Evolutionary conservation across 495 filamentous ascomycete genomes (phyloP), one percentile per base, ranked within the genome.

Genomic region (Massariosphaeria phaeospora): DNA sequence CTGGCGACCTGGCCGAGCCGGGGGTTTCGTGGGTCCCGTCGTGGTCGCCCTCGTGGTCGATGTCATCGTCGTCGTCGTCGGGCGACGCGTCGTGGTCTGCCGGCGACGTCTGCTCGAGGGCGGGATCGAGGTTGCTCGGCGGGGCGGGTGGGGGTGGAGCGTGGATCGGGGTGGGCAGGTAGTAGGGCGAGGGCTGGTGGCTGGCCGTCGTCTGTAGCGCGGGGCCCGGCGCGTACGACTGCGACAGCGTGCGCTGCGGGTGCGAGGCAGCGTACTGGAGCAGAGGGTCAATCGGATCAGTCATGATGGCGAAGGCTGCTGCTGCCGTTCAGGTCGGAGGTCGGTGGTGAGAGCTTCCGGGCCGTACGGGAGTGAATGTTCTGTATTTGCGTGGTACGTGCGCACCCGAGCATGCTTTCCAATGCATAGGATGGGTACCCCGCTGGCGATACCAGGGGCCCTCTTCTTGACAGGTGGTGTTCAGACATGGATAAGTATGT

Each of bases 131-230:
- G 38, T 46, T 48, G 46, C 51, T 58, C 17, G 50, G 41, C 21
- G 61, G 41, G 15, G 56, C 27, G 21, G 51, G 26, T 15, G 43
- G 48, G 13, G 56, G 43, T n/a, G 35, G 55, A 6, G 29, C 8
- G 15, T 63, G 54, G n/a, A 38, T 34, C 25, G 30, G 25, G 18
- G 38, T 55, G 21, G 51, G 18, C 10, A 53, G n/a, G 29, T 54
- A 55, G 20, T 59, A 55, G 35, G 59, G 60, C 40, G 59, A 64
- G 24, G 60, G 60, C 35, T 55, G 53, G 8, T 48, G 57, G 36
- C 26, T 15, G 11, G 24, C 27, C 4, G 13, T 40, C 45, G 12
- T 55, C 36, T 57, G 54, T 25, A 43, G 50, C 13, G 15, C 31
- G 11, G 56, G 34, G 47, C 31, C 52, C 9, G 45, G 15, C 25